Evolutionary conservation across 2,329 filamentous ascomycete species (phyloP).

Genomic region (Penicillium aurantiogriseum): DNA sequence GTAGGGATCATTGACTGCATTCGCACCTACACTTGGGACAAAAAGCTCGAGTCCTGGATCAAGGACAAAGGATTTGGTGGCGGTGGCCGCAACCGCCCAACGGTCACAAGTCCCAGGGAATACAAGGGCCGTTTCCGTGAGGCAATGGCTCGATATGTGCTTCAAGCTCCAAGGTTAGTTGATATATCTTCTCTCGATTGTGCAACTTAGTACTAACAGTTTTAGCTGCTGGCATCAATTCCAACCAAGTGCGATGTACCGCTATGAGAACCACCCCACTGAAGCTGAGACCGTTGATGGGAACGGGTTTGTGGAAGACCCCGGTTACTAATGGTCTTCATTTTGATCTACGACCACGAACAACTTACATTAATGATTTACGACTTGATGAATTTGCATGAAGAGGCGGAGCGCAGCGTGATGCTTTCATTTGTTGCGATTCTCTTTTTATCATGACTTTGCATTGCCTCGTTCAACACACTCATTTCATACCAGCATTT

Average conservation of each 20-base stretch:
- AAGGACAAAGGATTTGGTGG: slow-evolving; percentile 88
- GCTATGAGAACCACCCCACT: slow-evolving; percentile 29
- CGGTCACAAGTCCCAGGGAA: slow-evolving; percentile 94
- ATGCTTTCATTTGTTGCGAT: neutral
- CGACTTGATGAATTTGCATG: slow-evolving; percentile 14
- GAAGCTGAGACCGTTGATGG: slow-evolving; percentile 27
- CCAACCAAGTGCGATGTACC: slow-evolving; percentile 33
- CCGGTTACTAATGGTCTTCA: slow-evolving; percentile 1
- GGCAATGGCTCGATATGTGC: slow-evolving; percentile 84
- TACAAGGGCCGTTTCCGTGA: slow-evolving; percentile 95
- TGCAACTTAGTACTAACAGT: slow-evolving; percentile 5
- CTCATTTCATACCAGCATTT: neutral
- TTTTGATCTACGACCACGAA: neutral
- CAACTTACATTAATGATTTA: slow-evolving; percentile 15
- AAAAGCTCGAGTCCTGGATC: slow-evolving; percentile 99
- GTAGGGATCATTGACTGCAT: slow-evolving; percentile 99
- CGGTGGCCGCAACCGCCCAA: slow-evolving; percentile 78
- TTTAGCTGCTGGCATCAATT: slow-evolving; percentile 50
- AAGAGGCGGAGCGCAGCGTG: neutral
- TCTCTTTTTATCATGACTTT: neutral
- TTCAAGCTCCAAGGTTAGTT: slow-evolving; percentile 51
- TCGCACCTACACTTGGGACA: slow-evolving; percentile 98
- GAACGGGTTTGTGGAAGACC: slow-evolving; percentile 7
- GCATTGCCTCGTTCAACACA: neutral
- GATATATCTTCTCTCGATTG: neutral